Evolutionary conservation across 176 grass and related monocot species (phyloP), one percentile per base, ranked within the genome.

Genomic region (Eremochloa ophiuroides): DNA sequence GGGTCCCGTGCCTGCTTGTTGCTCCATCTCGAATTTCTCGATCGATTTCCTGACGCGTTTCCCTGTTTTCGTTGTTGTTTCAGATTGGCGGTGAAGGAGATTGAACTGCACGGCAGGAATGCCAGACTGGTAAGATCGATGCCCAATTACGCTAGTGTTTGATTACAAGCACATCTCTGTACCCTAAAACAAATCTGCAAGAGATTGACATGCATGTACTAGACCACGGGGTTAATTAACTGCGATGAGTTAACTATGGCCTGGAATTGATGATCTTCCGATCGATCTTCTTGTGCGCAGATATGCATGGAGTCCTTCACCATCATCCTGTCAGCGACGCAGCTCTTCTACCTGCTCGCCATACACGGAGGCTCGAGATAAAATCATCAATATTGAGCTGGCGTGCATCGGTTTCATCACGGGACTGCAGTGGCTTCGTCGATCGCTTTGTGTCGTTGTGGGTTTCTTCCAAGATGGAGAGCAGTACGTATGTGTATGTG

Each of bases 1-100:
- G n/a, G n/a, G n/a, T n/a, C n/a, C n/a, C n/a, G n/a, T n/a, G n/a
- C n/a, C n/a, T n/a, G n/a, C n/a, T n/a, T n/a, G n/a, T n/a, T 35
- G 34, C 4, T 35, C 34, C 34, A 35, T 35, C n/a, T n/a, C n/a
- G n/a, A n/a, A n/a, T n/a, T n/a, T 43, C 2, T 11, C 8, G 41
- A 43, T 43, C 12, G 42, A 8, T 44, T 35, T 62, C 0, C 29
- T 69, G 5, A 44, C 66, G 25, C 40, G 27, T 39, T 8, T 56
- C 44, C 20, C n/a, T 15, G 18, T 4, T 4, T 8, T 62, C 8
- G 14, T 20, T 55, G 50, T 4, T 62, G 60, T 69, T 79, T 40
- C 84, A 99, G 96, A 71, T 69, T 99, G 89, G 97, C 93, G 20
- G 25, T 87, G 20, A 99, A 99, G 79, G 97, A 99, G 89, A 93